Conservation (phyloP, 164 flowering plant species). For the Vitis labrusca region DNA sequence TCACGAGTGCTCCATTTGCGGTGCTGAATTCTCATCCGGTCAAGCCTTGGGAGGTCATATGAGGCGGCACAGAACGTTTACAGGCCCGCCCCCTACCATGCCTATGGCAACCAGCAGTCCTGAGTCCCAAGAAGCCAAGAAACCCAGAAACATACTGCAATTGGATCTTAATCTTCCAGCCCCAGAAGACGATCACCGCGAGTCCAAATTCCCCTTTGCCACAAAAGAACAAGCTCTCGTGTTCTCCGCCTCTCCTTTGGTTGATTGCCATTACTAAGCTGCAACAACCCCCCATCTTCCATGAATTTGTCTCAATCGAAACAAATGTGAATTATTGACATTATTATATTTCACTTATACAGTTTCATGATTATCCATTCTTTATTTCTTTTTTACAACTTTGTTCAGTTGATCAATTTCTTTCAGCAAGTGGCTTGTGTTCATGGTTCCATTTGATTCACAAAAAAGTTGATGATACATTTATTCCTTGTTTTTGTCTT, state of each 20-base stretch:
- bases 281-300: neutral
- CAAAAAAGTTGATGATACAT: neutral
- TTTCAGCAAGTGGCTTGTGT: neutral
- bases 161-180: conserved; percentile 65
- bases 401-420: no score
- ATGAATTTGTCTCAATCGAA: neutral
- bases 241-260: conserved; percentile 44
- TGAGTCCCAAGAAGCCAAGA: conserved; percentile 18
- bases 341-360: neutral
- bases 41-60: conserved; percentile 74
- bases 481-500: neutral
- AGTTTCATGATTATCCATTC: no score
- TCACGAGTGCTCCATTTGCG: conserved; percentile 61
- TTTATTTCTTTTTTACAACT: no score
- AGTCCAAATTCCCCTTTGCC: conserved; percentile 23
- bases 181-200: conserved; percentile 32
- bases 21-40: conserved; percentile 61
- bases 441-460: neutral
- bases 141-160: conserved; percentile 25
- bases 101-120: conserved; percentile 3
- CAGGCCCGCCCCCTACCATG: neutral
- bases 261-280: conserved; percentile 45
- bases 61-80: conserved; percentile 48
- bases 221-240: conserved; percentile 33
- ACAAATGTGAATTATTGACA: neutral